A percentile compares a stretch with the other conserved stretches of the same genome.
phyloP scores from a whole-genome alignment of 2,329 filamentous ascomycete species.

The Diplodia corticola region DNA sequence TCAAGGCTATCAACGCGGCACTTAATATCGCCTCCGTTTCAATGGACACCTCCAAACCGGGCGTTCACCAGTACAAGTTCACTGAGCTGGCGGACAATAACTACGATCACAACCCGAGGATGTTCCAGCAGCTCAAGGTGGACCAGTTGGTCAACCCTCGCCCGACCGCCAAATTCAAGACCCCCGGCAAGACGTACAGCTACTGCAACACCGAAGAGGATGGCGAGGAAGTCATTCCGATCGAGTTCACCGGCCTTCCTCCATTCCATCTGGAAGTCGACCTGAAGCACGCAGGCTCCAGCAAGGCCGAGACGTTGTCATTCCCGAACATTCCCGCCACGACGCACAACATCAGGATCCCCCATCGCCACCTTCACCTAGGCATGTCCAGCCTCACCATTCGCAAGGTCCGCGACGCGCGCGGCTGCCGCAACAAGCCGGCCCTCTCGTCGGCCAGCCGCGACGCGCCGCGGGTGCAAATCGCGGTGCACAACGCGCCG shows the following conservation, averaged over 20 bases:
- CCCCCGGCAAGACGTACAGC: slow-evolving; percentile 90
- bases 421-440: slow-evolving; percentile 79
- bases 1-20: slow-evolving; percentile 74
- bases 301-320: slow-evolving; percentile 75
- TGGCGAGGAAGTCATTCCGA: slow-evolving; percentile 82
- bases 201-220: slow-evolving; percentile 85
- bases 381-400: slow-evolving; percentile 90
- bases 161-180: slow-evolving; percentile 77
- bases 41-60: slow-evolving; percentile 82
- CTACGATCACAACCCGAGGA: slow-evolving; percentile 71
- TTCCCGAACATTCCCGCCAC: slow-evolving; percentile 77
- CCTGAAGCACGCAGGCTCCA: slow-evolving; percentile 85
- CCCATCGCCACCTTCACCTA: slow-evolving; percentile 78
- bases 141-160: slow-evolving; percentile 82
- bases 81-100: slow-evolving; percentile 78
- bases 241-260: slow-evolving; percentile 76
- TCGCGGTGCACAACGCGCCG: slow-evolving; percentile 90
- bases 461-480: slow-evolving; percentile 75
- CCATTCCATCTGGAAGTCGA: slow-evolving; percentile 91
- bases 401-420: slow-evolving; percentile 82
- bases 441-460: slow-evolving; percentile 49
- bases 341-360: slow-evolving; percentile 78
- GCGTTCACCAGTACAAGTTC: slow-evolving; percentile 84
- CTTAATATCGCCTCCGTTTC: slow-evolving; percentile 74
- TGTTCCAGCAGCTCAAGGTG: slow-evolving; percentile 67